Base-by-base conservation (phyloP, 2,329 filamentous ascomycete genomes). In the Fusarium paranaense region DNA sequence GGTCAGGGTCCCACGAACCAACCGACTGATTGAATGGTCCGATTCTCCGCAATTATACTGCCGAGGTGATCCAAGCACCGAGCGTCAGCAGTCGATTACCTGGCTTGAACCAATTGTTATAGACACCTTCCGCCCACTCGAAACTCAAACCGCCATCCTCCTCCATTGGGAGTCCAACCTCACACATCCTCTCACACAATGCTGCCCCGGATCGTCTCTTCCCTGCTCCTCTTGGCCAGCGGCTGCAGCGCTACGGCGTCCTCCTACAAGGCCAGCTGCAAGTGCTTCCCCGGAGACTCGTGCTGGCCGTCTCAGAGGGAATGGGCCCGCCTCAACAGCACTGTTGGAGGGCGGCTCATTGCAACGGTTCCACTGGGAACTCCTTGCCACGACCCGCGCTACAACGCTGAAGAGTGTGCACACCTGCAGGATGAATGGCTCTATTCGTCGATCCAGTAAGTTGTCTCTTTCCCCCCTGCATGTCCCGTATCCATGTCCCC, bases 261-360 rank as follows among this genome's bases (percentile, higher is more conserved):
- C 13, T 22, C 4, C n/a, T 9, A 42, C 11, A 3, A 16, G 20
- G 14, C 33, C 14, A 37, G 18, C 10, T 74, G 71, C 30, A 74
- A 69, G 56, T 74, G 68, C 3, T 64, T 74, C 7, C 88, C 89
- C 0, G 85, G 83, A 11, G 87, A 90, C 52, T 20, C 73, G 0
- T 88, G 86, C 74, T 91, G 89, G 89, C 89, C 89, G 0, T 81
- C 82, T 1, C 22, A 61, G 2, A 40, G 73, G 1, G 77, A 80
- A 16, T 91, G 89, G 89, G 69, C 78, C 6, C 64, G 70, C 1
- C 83, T 91, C 68, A 91, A 91, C 72, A 52, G 76, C 11, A 86
- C 88, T 0, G 79, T 91, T 2, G 80, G 81, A 4, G 89, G 89
- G 0, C 82, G 81, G 3, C 80, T 91, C 30, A 81, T 91, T 22